Evolutionary conservation across 257 asterid genomes (phyloP).

Genomic region (Leptodermis oblonga): DNA sequence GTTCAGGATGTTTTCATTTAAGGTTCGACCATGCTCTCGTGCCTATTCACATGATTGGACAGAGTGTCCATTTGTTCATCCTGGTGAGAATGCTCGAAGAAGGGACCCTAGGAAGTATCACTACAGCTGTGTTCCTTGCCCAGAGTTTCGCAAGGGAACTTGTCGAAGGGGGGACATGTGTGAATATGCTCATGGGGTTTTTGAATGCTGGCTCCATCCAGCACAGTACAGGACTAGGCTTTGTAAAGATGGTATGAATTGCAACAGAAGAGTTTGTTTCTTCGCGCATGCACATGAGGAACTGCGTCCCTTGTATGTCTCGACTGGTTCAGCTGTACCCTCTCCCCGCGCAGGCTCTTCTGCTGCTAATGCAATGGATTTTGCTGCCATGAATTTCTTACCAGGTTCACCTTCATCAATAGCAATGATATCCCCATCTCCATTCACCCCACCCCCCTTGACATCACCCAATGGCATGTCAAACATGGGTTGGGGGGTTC

Average conservation of each 20-base stretch:
- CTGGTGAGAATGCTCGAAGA: conserved; percentile 86
- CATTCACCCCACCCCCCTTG: conserved; percentile 70
- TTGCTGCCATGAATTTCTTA: conserved; percentile 53
- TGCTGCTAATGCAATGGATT: conserved; percentile 49
- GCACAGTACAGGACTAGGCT: conserved; percentile 73
- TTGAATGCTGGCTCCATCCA: too few relatives aligned
- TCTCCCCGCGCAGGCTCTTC: conserved; percentile 55
- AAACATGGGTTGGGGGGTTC: conserved; percentile 58
- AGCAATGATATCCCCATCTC: conserved; percentile 44
- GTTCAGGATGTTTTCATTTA: conserved; percentile 77
- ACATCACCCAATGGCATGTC: conserved; percentile 58
- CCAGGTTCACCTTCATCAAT: conserved; percentile 67
- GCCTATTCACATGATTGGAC: conserved; percentile 98
- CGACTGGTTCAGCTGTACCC: conserved; percentile 76
- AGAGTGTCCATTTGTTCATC: conserved; percentile 92
- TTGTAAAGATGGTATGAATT: conserved; percentile 73
- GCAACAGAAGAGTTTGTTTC: conserved; percentile 79
- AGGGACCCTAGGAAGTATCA: conserved; percentile 78
- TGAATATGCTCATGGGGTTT: conserved; percentile 88
- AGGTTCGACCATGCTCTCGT: conserved; percentile 81
- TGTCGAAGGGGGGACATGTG: conserved; percentile 85
- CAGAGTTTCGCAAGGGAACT: conserved; percentile 77
- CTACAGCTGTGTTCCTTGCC: conserved; percentile 85
- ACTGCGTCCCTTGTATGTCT: conserved; percentile 68
- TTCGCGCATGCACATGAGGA: conserved; percentile 79